Base-by-base conservation (phyloP, 176 grass and related monocot species). In the Triticum aestivum region DNA sequence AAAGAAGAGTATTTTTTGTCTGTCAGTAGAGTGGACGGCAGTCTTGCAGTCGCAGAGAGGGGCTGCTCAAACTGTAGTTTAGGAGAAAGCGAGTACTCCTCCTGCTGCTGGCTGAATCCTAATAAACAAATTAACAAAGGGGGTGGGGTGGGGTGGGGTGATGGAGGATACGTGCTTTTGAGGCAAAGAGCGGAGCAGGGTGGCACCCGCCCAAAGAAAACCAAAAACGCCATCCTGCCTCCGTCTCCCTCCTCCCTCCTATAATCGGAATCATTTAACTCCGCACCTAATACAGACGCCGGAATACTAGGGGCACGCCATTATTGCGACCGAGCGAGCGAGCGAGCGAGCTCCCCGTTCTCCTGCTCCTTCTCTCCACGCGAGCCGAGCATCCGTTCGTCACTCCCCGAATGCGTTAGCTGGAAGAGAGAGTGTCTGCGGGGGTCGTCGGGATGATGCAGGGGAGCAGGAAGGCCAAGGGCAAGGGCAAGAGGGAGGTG, bases 81-180 rank as follows among this genome's bases (percentile, higher is more conserved):
- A 91, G 42, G 52, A 23, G 17, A 78, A 82, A 91, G 77, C 17
- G 12, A 58, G 82, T 78, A 82, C 52, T 54, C 51, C 63, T 82
- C 77, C 35, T 37, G 1, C 62, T 71, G 81, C 44, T 2, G 76
- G 38, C 2, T 70, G 51, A 27, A 59, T 24, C 24, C 87, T 2
- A 26, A 58, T 90, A 87, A 79, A 86, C 54, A 85, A 44, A 65
- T 75, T 51, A 52, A 75, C 73, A 20, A 75, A 24, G n/a, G 11
- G 9, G 10, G 29, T 2, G 29, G 29, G 41, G 41, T 44, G 41
- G 42, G 38, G 69, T 44, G 2, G 62, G 51, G 38, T 69, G 47
- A 80, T 85, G 81, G 85, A 78, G 82, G 86, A 88, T 91, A 85
- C 82, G 86, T 91, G 86, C 86, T 88, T 88, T 85, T 77, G 70